Percentiles rank a stretch among this genome's conserved stretches.
These are phyloP conservation scores for Aspergillus sp. DNA, from an alignment of 2,329 filamentous ascomycete species.

Conservation along the genomic window DNA sequence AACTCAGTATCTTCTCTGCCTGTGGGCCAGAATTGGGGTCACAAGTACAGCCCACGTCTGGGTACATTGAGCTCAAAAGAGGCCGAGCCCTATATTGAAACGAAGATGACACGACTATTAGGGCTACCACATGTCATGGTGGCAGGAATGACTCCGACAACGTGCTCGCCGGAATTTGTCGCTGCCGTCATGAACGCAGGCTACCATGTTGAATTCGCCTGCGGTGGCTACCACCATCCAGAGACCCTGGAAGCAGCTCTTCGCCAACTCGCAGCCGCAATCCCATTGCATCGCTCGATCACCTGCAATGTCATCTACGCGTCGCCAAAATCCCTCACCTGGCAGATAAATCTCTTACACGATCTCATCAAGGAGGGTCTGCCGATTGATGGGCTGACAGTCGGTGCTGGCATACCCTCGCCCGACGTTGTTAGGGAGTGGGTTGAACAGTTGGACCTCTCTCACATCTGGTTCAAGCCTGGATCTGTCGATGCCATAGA, in stretches of 20 bases:
- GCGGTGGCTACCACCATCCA: conserved; percentile 2
- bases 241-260: not conserved
- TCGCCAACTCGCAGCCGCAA: not conserved
- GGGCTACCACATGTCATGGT: conserved; percentile 6
- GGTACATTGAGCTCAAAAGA: not conserved
- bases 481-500: conserved; percentile 86
- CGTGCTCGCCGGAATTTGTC: conserved; percentile 1
- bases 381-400: conserved; percentile 88
- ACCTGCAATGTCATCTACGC: conserved; percentile 12
- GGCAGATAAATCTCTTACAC: conserved; percentile 1
- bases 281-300: conserved; percentile 2
- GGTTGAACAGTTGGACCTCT: conserved; percentile 85
- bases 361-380: conserved; percentile 61
- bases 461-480: conserved; percentile 92
- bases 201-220: conserved; percentile 7
- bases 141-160: conserved; percentile 10
- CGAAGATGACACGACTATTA: not conserved
- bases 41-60: not conserved
- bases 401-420: conserved; percentile 88
- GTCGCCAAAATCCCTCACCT: not conserved
- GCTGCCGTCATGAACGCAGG: conserved; percentile 4
- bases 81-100: not conserved
- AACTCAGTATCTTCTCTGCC: not conserved
- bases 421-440: conserved; percentile 92
- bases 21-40: not conserved